phyloP scores from a whole-genome alignment of 805 yeast genomes.

The Lipomyces yamadae region DNA sequence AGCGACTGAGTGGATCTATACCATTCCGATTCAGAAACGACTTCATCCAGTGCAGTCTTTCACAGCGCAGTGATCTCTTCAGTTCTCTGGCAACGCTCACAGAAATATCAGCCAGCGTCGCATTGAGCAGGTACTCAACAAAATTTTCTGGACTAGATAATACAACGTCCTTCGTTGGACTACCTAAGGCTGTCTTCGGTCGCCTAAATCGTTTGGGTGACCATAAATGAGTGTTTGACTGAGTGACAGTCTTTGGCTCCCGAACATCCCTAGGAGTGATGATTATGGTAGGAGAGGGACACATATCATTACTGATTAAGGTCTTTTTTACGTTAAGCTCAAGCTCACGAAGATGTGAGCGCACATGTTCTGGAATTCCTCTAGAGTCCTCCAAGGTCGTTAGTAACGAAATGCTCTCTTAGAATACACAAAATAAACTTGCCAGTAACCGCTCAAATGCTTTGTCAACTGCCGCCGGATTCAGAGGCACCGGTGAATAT shows the following conservation, averaged over 20 bases:
- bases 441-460: slow-evolving; percentile 18
- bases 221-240: not conserved
- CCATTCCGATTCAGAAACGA: slow-evolving; percentile 20
- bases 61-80: slow-evolving; percentile 17
- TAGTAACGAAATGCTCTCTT: not conserved
- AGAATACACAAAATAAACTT: not conserved
- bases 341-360: slow-evolving; percentile 19
- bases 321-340: slow-evolving; percentile 10
- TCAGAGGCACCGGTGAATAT: not conserved
- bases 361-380: slow-evolving; percentile 11
- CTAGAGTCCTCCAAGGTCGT: slow-evolving; percentile 8
- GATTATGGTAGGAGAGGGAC: not conserved
- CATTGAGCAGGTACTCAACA: slow-evolving; percentile 30
- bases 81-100: slow-evolving; percentile 11
- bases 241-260: not conserved
- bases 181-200: not conserved
- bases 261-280: slow-evolving; percentile 6
- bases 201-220: slow-evolving; percentile 10
- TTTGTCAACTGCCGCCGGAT: not conserved
- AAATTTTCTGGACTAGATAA: slow-evolving; percentile 10
- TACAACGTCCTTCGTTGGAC: not conserved
- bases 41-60: slow-evolving; percentile 22
- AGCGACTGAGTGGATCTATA: slow-evolving; percentile 14
- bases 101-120: not conserved
- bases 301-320: slow-evolving; percentile 9